Evolutionary conservation across 1,284 basidiomycete species (phyloP).

Genomic region (Schizophyllum commune): DNA sequence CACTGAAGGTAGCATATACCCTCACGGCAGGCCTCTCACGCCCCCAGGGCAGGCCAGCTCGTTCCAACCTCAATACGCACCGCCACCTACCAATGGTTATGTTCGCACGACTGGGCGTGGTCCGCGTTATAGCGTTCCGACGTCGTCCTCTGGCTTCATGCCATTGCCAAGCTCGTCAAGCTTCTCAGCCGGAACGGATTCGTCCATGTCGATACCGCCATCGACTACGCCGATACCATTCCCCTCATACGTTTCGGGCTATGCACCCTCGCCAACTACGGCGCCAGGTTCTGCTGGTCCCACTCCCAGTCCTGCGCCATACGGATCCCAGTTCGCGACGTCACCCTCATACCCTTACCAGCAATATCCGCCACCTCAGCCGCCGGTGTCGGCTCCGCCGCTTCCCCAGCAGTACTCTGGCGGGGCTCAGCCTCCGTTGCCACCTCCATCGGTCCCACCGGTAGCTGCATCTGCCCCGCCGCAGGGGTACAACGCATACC

Average conservation of each 20-base stretch:
- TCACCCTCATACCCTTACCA: slow-evolving; percentile 29
- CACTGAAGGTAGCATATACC: slow-evolving; percentile 10
- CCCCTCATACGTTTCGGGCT: slow-evolving; percentile 29
- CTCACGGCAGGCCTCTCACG: slow-evolving; percentile 30
- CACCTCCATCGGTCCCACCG: slow-evolving; percentile 12
- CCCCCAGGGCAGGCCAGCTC: slow-evolving; percentile 26
- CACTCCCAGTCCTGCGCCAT: slow-evolving; percentile 14
- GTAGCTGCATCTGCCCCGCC: slow-evolving; percentile 11
- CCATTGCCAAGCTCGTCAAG: slow-evolving; percentile 34
- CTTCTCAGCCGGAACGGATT: slow-evolving; percentile 33
- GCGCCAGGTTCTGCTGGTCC: slow-evolving; percentile 16
- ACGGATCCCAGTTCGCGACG: slow-evolving; percentile 26
- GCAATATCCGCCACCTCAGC: slow-evolving; percentile 22
- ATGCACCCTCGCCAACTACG: slow-evolving; percentile 17
- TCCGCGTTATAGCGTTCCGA: slow-evolving; percentile 60
- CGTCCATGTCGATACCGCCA: slow-evolving; percentile 23
- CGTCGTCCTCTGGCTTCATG: slow-evolving; percentile 62
- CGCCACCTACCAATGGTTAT: slow-evolving; percentile 35
- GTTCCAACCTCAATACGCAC: slow-evolving; percentile 28
- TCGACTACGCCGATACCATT: slow-evolving; percentile 22
- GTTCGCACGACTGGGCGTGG: slow-evolving; percentile 33
- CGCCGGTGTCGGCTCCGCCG: slow-evolving; percentile 10
- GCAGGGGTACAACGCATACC: slow-evolving; percentile 19
- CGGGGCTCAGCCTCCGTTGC: background rate
- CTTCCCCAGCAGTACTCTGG: slow-evolving; percentile 9